Evolutionary conservation across 164 flowering plant genomes (phyloP).

Genomic region (Malania oleifera): DNA sequence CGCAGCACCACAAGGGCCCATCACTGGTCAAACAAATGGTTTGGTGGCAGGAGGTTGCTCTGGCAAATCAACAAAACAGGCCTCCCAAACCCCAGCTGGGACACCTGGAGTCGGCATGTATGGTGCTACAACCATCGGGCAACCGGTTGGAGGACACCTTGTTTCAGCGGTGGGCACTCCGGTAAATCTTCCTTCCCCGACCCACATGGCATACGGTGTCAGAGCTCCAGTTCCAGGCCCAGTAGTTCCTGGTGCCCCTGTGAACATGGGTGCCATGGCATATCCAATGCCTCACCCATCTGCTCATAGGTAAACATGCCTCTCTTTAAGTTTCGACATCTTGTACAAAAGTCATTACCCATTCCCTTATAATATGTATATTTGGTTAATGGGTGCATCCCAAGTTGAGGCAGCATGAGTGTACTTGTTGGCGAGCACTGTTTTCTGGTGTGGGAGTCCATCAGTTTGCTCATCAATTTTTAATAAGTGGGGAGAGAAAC

Average conservation of each 20-base stretch:
- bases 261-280: constrained; percentile 57
- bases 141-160: constrained; percentile 75
- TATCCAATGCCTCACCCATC: constrained; percentile 72
- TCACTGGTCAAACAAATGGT: constrained; percentile 69
- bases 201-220: constrained; percentile 75
- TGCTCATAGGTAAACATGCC: constrained; percentile 69
- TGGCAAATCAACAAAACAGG: constrained; percentile 47
- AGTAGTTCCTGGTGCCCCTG: constrained; percentile 71
- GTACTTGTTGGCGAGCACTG: too few species aligned
- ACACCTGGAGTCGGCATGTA: constrained; percentile 50
- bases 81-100: constrained; percentile 35
- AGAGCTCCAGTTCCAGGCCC: constrained; percentile 62
- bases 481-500: too few species aligned
- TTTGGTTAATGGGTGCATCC: too few species aligned
- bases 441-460: too few species aligned
- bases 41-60: constrained; percentile 35
- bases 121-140: constrained; percentile 69
- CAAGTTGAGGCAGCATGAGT: too few species aligned
- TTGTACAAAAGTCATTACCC: too few species aligned
- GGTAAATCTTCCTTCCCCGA: constrained; percentile 56
- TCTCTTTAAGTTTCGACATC: too few species aligned
- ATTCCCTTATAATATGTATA: too few species aligned
- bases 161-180: constrained; percentile 89
- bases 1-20: constrained; percentile 11
- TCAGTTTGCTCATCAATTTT: too few species aligned